Percentiles rank a stretch among this genome's conserved stretches.
Evolutionary conservation across 192 early-diverging fungal genomes (phyloP).

Genomic region (Podila verticillata): DNA sequence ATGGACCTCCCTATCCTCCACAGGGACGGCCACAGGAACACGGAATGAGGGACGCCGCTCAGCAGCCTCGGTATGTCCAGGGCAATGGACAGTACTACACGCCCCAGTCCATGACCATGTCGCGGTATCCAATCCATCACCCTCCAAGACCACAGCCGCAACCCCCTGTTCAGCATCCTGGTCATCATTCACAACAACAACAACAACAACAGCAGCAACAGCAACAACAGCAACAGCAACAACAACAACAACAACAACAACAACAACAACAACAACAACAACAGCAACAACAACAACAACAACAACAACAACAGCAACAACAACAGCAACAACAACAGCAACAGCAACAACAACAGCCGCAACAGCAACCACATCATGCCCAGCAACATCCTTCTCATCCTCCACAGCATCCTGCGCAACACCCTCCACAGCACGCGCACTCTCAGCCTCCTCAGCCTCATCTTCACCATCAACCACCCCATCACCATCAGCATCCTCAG

Average conservation of each 20-base stretch:
- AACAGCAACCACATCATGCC: background rate
- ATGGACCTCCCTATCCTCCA: conserved; percentile 13
- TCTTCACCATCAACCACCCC: conserved; percentile 16
- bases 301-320: background rate
- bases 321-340: background rate
- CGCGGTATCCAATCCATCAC: conserved; percentile 44
- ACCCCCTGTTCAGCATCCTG: conserved; percentile 4
- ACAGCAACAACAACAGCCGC: background rate
- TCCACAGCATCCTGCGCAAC: background rate
- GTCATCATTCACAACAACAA: conserved; percentile 3
- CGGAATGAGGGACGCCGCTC: background rate
- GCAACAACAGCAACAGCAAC: conserved; percentile 10
- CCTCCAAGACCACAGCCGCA: conserved; percentile 9
- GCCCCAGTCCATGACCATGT: conserved; percentile 39
- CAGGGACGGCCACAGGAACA: conserved; percentile 31
- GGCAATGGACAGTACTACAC: conserved; percentile 29
- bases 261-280: background rate
- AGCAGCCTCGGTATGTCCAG: conserved; percentile 5
- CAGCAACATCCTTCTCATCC: background rate
- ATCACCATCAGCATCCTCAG: conserved; percentile 35
- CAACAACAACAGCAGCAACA: conserved; percentile 18
- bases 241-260: too few species aligned
- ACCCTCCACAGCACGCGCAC: background rate
- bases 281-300: background rate
- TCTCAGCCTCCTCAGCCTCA: conserved; percentile 1